These are phyloP conservation scores for Microcera coccophila DNA, from an alignment of 2,329 filamentous ascomycete species.

Conservation along the genomic window DNA sequence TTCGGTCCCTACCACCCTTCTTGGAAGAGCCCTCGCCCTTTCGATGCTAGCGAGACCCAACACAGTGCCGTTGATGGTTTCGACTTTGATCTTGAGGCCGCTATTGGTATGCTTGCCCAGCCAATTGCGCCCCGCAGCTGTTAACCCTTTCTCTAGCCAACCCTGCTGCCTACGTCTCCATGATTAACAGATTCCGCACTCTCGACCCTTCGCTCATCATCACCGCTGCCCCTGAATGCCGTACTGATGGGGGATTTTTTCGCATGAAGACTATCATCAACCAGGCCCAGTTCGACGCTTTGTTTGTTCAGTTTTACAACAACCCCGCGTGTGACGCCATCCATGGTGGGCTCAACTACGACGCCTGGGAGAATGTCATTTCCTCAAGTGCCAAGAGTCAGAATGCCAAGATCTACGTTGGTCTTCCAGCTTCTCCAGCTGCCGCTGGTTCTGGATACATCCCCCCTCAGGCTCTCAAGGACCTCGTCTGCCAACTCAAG, in stretches of 20 bases:
- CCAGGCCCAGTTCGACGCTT: conserved; percentile 38
- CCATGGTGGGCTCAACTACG: conserved; percentile 39
- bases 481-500: conserved; percentile 39
- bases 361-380: conserved; percentile 38
- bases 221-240: conserved; percentile 45
- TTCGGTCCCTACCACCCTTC: conserved; percentile 35
- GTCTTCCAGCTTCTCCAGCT: conserved; percentile 34
- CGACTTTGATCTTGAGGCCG: conserved; percentile 40
- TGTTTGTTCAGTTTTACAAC: conserved; percentile 51
- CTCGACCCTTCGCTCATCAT: conserved; percentile 34
- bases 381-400: conserved; percentile 32
- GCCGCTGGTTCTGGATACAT: conserved; percentile 35
- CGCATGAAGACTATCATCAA: conserved; percentile 38
- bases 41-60: conserved; percentile 29
- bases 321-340: conserved; percentile 39
- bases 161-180: conserved; percentile 35
- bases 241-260: conserved; percentile 25
- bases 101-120: conserved; percentile 26
- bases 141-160: conserved; percentile 25
- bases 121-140: background rate
- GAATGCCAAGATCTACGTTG: conserved; percentile 44
- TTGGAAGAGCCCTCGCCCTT: conserved; percentile 37
- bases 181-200: conserved; percentile 35
- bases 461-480: conserved; percentile 29
- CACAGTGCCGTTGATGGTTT: conserved; percentile 38